Conservation (phyloP, 2,329 filamentous ascomycete genomes). For the Trichophyton mentagrophytes region DNA sequence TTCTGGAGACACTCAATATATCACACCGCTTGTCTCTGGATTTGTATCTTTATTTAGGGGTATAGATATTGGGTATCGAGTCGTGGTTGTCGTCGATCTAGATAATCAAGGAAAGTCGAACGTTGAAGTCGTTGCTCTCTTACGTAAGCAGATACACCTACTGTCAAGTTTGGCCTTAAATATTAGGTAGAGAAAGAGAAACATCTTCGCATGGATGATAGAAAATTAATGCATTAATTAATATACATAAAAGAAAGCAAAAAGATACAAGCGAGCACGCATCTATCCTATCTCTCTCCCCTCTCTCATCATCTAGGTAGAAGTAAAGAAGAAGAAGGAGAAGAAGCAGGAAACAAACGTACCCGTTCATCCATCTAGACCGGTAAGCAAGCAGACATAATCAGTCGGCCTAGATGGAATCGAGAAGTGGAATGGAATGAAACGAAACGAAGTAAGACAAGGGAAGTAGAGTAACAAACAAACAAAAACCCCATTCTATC, state of each 20-base stretch:
- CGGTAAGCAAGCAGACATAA: no score
- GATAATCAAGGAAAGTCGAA: not conserved
- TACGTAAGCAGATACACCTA: not conserved
- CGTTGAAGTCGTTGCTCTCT: not conserved
- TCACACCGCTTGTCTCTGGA: not conserved
- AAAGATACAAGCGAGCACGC: not conserved
- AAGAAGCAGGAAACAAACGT: not conserved
- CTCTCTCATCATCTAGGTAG: not conserved
- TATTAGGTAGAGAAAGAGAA: not conserved
- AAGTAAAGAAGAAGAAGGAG: not conserved
- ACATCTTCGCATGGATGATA: not conserved
- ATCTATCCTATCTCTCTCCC: not conserved
- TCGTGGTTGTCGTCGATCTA: not conserved
- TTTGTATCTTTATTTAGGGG: not conserved
- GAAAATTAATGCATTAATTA: not conserved
- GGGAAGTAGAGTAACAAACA: not conserved
- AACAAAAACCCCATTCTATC: not conserved
- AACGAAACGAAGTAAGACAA: not conserved
- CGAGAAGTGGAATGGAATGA: not conserved
- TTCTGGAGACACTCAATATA: not conserved
- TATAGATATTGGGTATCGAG: not conserved
- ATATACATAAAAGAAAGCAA: not conserved
- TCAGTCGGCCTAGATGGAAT: not conserved
- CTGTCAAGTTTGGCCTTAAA: no score
- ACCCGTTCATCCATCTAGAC: not conserved